Base-by-base conservation (phyloP, 2,329 filamentous ascomycete genomes). In the Gremmenia infestans region DNA sequence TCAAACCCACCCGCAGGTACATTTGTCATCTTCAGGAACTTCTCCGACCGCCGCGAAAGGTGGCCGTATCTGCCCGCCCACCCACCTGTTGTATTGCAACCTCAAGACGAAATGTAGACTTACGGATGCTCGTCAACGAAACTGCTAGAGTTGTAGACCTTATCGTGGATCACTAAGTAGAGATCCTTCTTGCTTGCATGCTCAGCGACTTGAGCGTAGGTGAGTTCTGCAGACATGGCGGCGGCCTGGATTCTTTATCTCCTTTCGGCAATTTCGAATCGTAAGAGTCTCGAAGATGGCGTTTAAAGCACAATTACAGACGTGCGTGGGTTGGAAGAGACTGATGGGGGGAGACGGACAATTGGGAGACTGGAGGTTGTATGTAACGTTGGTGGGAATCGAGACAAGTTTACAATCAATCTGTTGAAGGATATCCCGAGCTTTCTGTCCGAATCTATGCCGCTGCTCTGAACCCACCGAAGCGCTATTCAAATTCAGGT, bases 121-220 rank as follows among this genome's bases (percentile, higher is more conserved):
- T 79, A 87, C 83, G 94, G 94, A 75, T 99, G 94, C 85, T 99
- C 94, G 72, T 97, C 93, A 66, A 97, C 80, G 76, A 99, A 99
- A 75, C 86, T 88, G 69, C 85, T 82, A 72, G 80, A 76, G 74
- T 97, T 84, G 83, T 97, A 99, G 78, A 99, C 86, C 81, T 96
- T 96, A 76, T 96, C 92, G 78, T 97, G 90, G 68, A 99, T 85
- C 62, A 97, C 87, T 69, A 97, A 73, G 78, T 82, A 96, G 63
- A 96, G 79, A 74, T 97, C 91, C 82, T 91, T 96, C 86, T 97
- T 97, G 76, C 82, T 86, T 78, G 87, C 89, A 82, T 96, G 91
- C 76, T 85, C 83, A 61, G 88, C 81, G 75, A 96, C 83, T 74
- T 96, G 89, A 70, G 87, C 79, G 77, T 85, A 89, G 68, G 88